Percentiles rank a stretch among this genome's conserved stretches.
These are phyloP conservation scores for Globisporangium heterothallicum DNA, from an alignment of 352 stramenopile species.

Conservation along the genomic window DNA sequence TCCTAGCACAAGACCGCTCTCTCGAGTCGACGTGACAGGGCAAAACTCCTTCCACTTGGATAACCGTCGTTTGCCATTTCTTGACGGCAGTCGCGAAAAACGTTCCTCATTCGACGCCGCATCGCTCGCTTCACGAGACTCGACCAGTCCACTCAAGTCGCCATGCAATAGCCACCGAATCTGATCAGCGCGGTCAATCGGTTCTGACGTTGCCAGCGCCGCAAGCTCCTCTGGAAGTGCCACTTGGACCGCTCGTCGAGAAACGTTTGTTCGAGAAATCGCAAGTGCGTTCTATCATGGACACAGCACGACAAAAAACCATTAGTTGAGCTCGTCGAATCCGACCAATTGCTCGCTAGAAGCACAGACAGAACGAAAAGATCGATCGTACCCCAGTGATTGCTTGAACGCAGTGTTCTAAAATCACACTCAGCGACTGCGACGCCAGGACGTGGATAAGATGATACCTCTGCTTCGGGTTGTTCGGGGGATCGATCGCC, in stretches of 20 bases:
- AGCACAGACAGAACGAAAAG: background rate
- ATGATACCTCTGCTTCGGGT: constrained; percentile 15
- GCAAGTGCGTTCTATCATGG: constrained; percentile 32
- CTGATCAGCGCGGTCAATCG: constrained; percentile 34
- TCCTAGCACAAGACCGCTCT: constrained; percentile 22
- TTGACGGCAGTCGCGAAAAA: constrained; percentile 4
- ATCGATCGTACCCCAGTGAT: constrained; percentile 47
- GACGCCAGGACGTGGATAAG: constrained; percentile 38
- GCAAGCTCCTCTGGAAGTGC: constrained; percentile 35
- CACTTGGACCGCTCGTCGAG: constrained; percentile 25
- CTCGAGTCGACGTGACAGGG: constrained; percentile 31
- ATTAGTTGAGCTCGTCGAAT: too few relatives aligned
- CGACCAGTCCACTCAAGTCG: constrained; percentile 35
- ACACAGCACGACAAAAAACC: background rate
- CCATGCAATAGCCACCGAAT: constrained; percentile 57
- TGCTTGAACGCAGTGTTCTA: constrained; percentile 50
- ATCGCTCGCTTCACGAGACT: constrained; percentile 8
- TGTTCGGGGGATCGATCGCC: background rate
- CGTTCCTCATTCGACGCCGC: too few relatives aligned
- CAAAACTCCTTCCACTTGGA: constrained; percentile 68
- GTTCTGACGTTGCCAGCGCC: too few relatives aligned
- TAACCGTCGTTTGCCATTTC: constrained; percentile 15
- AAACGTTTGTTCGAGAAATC: constrained; percentile 35
- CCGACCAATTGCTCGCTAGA: background rate
- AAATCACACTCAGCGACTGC: constrained; percentile 39